Evolutionary conservation across 208 protist genomes (phyloP).

Genomic region (Wallacemonas collosoma): DNA sequence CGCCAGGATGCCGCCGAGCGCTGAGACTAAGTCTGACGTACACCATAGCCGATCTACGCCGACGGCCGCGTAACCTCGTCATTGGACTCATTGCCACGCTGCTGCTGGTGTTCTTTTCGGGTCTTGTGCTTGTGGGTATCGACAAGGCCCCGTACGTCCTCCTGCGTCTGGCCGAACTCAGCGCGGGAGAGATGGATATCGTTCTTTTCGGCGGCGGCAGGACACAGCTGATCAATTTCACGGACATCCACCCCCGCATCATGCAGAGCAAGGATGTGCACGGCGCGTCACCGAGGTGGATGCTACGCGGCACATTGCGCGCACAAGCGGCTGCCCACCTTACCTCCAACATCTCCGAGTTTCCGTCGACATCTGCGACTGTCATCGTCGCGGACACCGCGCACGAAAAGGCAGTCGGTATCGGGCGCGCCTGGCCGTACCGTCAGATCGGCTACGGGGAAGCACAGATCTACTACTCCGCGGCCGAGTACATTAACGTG

Average conservation of each 20-base stretch:
- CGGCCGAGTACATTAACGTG: conserved; percentile 68
- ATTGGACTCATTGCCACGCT: conserved; percentile 66
- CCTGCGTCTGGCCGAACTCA: conserved; percentile 71
- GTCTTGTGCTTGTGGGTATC: conserved; percentile 47
- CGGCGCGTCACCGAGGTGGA: conserved; percentile 66
- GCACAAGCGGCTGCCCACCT: conserved; percentile 20
- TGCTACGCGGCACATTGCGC: conserved; percentile 34
- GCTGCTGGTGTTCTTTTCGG: conserved; percentile 72
- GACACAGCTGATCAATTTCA: conserved; percentile 59
- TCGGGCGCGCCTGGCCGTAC: conserved; percentile 89
- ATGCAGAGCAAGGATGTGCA: conserved; percentile 24
- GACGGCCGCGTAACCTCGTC: conserved; percentile 57
- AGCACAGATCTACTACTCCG: conserved; percentile 68
- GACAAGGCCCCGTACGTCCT: conserved; percentile 73
- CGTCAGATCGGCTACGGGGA: conserved; percentile 81
- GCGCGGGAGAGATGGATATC: conserved; percentile 72
- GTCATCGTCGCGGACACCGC: conserved; percentile 77
- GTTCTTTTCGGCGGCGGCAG: conserved; percentile 34
- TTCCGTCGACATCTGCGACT: conserved; percentile 32
- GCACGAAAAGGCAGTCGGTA: conserved; percentile 55
- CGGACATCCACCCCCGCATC: conserved; percentile 28
- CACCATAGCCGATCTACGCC: conserved; percentile 50
- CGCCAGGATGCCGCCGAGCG: conserved; percentile 12
- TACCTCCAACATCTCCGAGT: neutral
- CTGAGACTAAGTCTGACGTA: conserved; percentile 48